A percentile compares a stretch with the other conserved stretches of the same genome.
phyloP scores from a whole-genome alignment of 805 yeast species.

The Ogataea philodendri region DNA sequence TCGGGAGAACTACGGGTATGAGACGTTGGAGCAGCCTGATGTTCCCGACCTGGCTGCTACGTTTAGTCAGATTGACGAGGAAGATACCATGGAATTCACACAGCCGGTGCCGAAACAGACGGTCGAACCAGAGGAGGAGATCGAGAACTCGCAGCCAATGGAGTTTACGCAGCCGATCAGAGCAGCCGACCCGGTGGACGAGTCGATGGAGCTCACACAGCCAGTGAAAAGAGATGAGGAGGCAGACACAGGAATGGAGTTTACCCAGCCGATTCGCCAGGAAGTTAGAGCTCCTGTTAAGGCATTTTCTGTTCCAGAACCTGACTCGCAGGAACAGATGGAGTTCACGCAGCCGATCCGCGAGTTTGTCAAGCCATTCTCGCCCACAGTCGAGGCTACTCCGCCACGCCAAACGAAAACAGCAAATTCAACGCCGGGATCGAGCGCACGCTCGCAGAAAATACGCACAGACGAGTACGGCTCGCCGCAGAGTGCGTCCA shows the following conservation, averaged over 20 bases:
- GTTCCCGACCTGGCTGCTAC: conserved; percentile 10
- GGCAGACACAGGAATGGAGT: conserved; percentile 6
- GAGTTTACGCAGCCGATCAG: conserved; percentile 17
- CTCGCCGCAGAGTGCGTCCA: conserved; percentile 23
- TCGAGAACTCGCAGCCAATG: conserved; percentile 16
- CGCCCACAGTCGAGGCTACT: conserved; percentile 4
- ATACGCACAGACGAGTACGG: conserved; percentile 22
- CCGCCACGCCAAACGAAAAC: conserved; percentile 10
- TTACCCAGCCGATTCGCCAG: conserved; percentile 3
- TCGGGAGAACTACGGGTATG: conserved; percentile 1
- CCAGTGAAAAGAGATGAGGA: conserved; percentile 5
- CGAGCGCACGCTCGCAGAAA: conserved; percentile 19
- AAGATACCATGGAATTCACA: conserved; percentile 14
- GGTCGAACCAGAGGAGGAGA: background rate
- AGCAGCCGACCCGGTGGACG: background rate
- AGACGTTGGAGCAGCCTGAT: background rate
- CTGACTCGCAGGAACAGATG: conserved; percentile 12
- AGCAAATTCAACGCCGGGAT: conserved; percentile 15
- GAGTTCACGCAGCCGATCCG: conserved; percentile 19
- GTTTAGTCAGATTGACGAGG: conserved; percentile 15
- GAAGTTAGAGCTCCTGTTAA: too few relatives aligned
- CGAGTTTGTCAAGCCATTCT: conserved; percentile 7
- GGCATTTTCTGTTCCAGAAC: too few relatives aligned
- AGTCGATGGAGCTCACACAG: conserved; percentile 20
- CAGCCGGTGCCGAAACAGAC: conserved; percentile 3